A percentile compares a stretch with the other conserved stretches of the same genome.
Conservation (phyloP, 2,329 filamentous ascomycete genomes). For the Polytolypa hystricis region DNA sequence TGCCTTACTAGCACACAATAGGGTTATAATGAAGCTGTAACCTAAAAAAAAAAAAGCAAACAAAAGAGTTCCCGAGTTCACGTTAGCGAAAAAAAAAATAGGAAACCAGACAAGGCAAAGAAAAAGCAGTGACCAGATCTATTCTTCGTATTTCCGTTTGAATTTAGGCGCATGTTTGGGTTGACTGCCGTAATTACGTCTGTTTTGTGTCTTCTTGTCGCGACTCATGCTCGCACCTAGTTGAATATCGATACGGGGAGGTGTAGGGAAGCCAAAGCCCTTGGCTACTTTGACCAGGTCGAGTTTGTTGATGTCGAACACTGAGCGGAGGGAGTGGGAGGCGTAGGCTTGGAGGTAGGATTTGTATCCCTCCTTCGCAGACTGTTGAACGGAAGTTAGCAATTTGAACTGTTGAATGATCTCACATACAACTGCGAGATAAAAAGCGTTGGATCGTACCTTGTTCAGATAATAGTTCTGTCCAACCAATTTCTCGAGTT, state of each 20-base stretch:
- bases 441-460: conserved; percentile 29
- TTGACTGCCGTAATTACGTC: conserved; percentile 68
- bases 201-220: conserved; percentile 57
- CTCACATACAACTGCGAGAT: conserved; percentile 8
- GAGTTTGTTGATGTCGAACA: conserved; percentile 73
- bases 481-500: conserved; percentile 85
- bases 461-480: conserved; percentile 98
- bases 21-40: too few species aligned
- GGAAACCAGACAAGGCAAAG: too few species aligned
- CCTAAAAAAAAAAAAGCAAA: neutral
- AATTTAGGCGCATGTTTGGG: conserved; percentile 52
- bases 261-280: conserved; percentile 67
- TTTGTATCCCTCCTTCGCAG: conserved; percentile 63
- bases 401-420: too few species aligned
- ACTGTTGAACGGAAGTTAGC: conserved; percentile 27
- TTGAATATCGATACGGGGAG: conserved; percentile 68
- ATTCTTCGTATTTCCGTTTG: conserved; percentile 36
- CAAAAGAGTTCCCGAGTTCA: neutral
- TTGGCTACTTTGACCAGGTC: conserved; percentile 77
- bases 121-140: conserved; percentile 7
- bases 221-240: conserved; percentile 65
- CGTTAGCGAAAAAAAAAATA: neutral
- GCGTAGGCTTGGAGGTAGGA: conserved; percentile 94
- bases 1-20: neutral
- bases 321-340: conserved; percentile 68